phyloP scores from a whole-genome alignment of 495 filamentous ascomycete species.

The Amniculicola lignicola region DNA sequence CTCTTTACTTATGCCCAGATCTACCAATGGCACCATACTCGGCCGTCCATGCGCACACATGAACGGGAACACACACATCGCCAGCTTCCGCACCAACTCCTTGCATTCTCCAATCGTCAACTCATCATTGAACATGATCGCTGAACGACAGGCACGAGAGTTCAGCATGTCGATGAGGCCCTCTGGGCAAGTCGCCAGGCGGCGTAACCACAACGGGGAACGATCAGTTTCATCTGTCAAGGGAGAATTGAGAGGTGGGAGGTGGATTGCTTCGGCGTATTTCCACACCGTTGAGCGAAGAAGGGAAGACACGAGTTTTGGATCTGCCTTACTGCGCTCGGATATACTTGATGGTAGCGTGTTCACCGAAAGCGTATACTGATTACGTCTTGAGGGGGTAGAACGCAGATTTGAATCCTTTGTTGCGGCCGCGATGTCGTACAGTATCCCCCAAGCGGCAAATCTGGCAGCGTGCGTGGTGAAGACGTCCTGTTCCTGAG shows the following conservation, averaged over 20 bases:
- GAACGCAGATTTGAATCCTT: slow-evolving; percentile 4
- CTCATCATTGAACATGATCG: slow-evolving; percentile 95
- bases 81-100: slow-evolving; percentile 59
- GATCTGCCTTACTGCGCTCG: slow-evolving; percentile 71
- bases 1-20: slow-evolving; percentile 8
- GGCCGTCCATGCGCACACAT: slow-evolving; percentile 64
- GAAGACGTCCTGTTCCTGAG: slow-evolving; percentile 58
- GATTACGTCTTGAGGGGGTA: slow-evolving; percentile 1
- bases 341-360: slow-evolving; percentile 67
- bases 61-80: slow-evolving; percentile 77
- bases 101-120: slow-evolving; percentile 64
- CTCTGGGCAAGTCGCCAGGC: slow-evolving; percentile 64
- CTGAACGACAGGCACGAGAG: slow-evolving; percentile 82
- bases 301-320: slow-evolving; percentile 63
- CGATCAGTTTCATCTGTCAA: neutral
- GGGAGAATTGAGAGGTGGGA: slow-evolving; percentile 4
- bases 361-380: slow-evolving; percentile 43
- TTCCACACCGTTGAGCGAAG: slow-evolving; percentile 72
- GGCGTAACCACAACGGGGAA: slow-evolving; percentile 51
- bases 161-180: slow-evolving; percentile 85
- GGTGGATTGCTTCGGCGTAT: slow-evolving; percentile 11
- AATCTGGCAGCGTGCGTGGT: slow-evolving; percentile 55
- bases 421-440: slow-evolving; percentile 39
- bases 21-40: slow-evolving; percentile 43
- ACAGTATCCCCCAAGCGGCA: slow-evolving; percentile 68